Conservation (phyloP, 306 rosid species). For the Vigna angularis region DNA sequence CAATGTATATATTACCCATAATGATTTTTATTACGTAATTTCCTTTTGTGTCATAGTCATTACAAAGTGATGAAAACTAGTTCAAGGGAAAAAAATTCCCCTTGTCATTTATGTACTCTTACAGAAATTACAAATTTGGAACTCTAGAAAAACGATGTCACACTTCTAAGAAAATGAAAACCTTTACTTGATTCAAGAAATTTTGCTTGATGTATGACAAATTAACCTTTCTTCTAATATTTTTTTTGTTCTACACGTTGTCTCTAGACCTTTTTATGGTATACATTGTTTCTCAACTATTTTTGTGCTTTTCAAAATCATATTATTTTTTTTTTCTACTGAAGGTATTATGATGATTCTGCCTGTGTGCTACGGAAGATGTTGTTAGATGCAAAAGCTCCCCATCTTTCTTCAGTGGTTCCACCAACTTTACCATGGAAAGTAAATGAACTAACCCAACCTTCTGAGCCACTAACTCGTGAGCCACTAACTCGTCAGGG, state of each 20-base stretch:
- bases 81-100: not conserved
- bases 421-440: slow-evolving; percentile 97
- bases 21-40: slow-evolving; percentile 15
- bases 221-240: slow-evolving; percentile 19
- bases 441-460: slow-evolving; percentile 73
- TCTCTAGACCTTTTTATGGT: not conserved
- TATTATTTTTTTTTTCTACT: slow-evolving; percentile 36
- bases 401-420: slow-evolving; percentile 92
- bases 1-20: slow-evolving; percentile 4
- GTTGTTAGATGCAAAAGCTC: slow-evolving; percentile 95
- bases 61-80: slow-evolving; percentile 16
- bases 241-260: not conserved
- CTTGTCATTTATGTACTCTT: slow-evolving; percentile 1
- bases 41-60: not conserved
- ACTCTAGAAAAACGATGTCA: not conserved
- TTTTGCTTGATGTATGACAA: not conserved
- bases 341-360: slow-evolving; percentile 95
- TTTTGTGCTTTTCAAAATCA: slow-evolving; percentile 33
- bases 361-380: slow-evolving; percentile 97
- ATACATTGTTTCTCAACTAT: not conserved
- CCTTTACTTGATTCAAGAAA: not conserved
- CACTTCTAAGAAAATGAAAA: not conserved
- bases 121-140: slow-evolving; percentile 27
- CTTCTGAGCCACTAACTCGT: slow-evolving; percentile 84
- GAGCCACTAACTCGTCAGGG: slow-evolving; percentile 95